Evolutionary conservation across 306 rosid species (phyloP), one percentile per base, ranked within the genome.

Genomic region (Pyrus bretschneideri): DNA sequence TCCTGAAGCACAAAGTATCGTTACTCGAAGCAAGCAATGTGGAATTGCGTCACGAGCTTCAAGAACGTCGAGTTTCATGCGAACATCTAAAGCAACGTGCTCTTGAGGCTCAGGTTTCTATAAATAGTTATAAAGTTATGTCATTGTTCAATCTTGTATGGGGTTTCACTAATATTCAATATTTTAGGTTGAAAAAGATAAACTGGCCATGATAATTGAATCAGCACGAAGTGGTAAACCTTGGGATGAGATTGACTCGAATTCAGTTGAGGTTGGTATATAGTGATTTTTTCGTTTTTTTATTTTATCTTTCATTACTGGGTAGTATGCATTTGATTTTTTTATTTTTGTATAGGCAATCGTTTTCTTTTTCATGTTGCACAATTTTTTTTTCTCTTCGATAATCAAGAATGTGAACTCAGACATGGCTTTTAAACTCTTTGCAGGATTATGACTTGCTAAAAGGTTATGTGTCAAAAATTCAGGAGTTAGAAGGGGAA

Each of bases 211-310:
- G 92, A 85, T 85, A 87, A 89, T 96, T 58, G 97, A 96, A 83
- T 83, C 88, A 19, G 85, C 78, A 68, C 84, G 98, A 70, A 89
- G 88, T 60, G 99, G 99, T 44, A 92, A 88, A 88, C 82, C 99
- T 51, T 96, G 93, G 97, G 97, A 96, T 72, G 97, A 91, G 87
- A 86, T 96, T n/a, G 96, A 92, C 67, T 92, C 89, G 59, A 80
- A 69, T 77, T 81, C 81, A 61, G 84, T 85, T 57, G 88, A 96
- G 99, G 99, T 96, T 30, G 17, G 80, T 51, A 42, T 76, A 60
- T 22, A 21, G 54, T 66, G 7, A 29, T 76, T 44, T 11, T 49
- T 23, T 25, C 8, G 0, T 27, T 42, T 58, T n/a, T 25, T 61
- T 4, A 2, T 10, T 4, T 38, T 17, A 57, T 57, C 9, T 57